Base-by-base conservation (phyloP, 306 rosid species). In the Castanea sativa region DNA sequence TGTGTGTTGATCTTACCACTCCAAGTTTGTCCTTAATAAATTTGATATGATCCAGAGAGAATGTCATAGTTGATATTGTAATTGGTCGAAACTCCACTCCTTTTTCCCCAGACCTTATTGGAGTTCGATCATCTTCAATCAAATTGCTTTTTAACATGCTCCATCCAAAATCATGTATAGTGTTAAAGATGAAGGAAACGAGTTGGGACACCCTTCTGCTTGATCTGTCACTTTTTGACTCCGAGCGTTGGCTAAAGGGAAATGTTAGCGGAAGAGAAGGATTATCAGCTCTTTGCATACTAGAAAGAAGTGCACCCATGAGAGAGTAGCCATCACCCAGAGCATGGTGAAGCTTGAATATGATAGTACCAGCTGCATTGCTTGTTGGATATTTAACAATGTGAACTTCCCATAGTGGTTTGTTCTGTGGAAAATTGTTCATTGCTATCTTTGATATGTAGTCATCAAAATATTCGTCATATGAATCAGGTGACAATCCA, bases 321-420 rank as follows among this genome's bases (percentile, higher is more conserved):
- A 88, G 82, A 27, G 92, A 83, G 73, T 81, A 90, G 29, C 89
- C 94, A 87, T 90, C 93, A 0, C 91, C 95, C n/a, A 91, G 90
- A 0, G 95, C 88, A 74, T 89, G 95, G 56, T 89, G 92, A 56
- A 89, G 80, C 74, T 81, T 83, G 78, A 91, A 86, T 18, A 91
- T 41, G 5, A 89, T 0, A 3, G 76, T 84, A 0, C 89, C 86
- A 51, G 80, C 84, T 76, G 89, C 85, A 77, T 12, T 76, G 6
- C 33, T 85, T 29, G 91, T 83, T 41, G 92, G 90, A 61, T 88
- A 90, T 7, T 83, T 87, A 4, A 90, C 5, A 0, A 87, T 41
- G 69, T 91, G 95, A 55, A 88, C 43, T 55, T 87, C 91, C 92
- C 94, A 90, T 3, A 88, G 83, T 49, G 91, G 91, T 55, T 74